phyloP scores from a whole-genome alignment of 2,329 filamentous ascomycete species.

The Neonectria neomacrospora region DNA sequence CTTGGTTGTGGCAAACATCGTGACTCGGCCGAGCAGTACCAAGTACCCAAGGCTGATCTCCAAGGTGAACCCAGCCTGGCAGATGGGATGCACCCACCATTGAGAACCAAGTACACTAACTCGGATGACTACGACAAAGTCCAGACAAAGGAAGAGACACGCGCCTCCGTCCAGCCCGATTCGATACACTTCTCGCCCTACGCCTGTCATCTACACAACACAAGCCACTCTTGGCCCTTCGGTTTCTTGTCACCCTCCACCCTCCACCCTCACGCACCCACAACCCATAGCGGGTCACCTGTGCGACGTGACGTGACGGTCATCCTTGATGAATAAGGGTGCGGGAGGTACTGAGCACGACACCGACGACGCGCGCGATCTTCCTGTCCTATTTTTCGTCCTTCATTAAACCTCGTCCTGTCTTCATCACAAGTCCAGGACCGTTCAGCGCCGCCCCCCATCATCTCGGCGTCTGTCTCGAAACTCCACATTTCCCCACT shows the following conservation, averaged over 20 bases:
- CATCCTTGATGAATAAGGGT: constrained; percentile 6
- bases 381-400: neutral
- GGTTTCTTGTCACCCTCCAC: neutral
- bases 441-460: neutral
- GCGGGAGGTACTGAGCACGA: constrained; percentile 6
- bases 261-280: constrained; percentile 4
- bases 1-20: neutral
- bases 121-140: neutral
- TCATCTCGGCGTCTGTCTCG: neutral
- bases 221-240: neutral
- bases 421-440: neutral
- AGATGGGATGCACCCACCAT: neutral
- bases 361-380: constrained; percentile 5
- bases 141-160: neutral
- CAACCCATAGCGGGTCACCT: constrained; percentile 5
- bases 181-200: neutral
- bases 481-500: neutral
- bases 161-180: neutral
- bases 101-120: neutral
- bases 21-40: constrained; percentile 1
- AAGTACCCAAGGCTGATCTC: neutral
- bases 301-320: constrained; percentile 2
- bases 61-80: neutral
- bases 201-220: neutral
- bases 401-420: neutral